Evolutionary conservation across 2,329 filamentous ascomycete species (phyloP), one percentile per base, ranked within the genome.

Genomic region (Trichophyton verrucosum): DNA sequence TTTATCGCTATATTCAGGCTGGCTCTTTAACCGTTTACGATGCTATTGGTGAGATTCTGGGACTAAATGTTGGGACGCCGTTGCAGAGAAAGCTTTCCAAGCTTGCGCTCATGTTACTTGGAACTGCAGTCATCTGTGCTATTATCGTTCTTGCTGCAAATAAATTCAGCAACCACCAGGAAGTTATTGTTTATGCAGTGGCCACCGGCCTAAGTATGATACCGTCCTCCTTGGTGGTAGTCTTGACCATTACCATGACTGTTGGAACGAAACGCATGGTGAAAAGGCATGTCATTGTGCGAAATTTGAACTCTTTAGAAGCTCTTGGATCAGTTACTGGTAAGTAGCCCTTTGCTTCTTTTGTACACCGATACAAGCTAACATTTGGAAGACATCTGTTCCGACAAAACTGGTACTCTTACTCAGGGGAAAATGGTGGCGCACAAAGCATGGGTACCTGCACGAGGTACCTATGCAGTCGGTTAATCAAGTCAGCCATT

Each of bases 61-160:
- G 86, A 57, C 79, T 87, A 61, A 85, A 82, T 60, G 80, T 86
- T 13, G 86, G 86, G 47, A 88, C 86, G 6, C 86, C 86, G 2
- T 76, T 89, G 15, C 85, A 88, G 70, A 80, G 81, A 65, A 87
- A 86, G 68, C 77, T 88, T 15, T 86, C 84, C 57, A 82, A 82
- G 69, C 78, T 88, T 58, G 86, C 86, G 20, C 76, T 88, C 20
- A 70, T 86, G 1, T 79, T 88, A 1, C 87, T 88, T 67, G 78
- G 77, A 33, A 80, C 86, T 59, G 86, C 86, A 1, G 80, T 88
- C 9, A 67, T 88, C 33, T 86, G 85, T 63, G 85, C 85, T 9
- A 81, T 89, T 65, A 83, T 88, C 65, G 85, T 87, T 36, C 78
- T 87, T 44, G 85, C 77, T 4, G 82, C 85, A 60, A 88, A 86